A percentile compares a stretch with the other conserved stretches of the same genome.
These are phyloP conservation scores for Balamuthia mandrillaris DNA, from an alignment of 208 protist genomes.

Conservation along the genomic window DNA sequence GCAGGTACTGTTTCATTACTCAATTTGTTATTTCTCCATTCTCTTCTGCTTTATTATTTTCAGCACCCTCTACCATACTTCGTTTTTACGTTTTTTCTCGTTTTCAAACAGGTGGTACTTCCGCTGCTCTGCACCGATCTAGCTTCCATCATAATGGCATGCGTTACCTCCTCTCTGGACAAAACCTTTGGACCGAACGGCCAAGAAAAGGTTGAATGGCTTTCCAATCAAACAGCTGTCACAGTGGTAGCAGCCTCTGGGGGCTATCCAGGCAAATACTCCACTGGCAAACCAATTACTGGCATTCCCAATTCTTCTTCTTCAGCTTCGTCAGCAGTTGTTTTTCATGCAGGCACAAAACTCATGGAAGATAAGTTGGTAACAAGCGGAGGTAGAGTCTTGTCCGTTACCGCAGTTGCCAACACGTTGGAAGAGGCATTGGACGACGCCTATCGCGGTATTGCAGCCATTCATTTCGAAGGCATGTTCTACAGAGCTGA, in stretches of 20 bases:
- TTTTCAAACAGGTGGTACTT: constrained; percentile 43
- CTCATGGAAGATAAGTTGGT: constrained; percentile 27
- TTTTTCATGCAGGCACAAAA: constrained; percentile 72
- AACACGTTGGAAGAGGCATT: constrained; percentile 31
- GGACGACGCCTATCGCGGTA: constrained; percentile 21
- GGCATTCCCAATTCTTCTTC: constrained; percentile 5
- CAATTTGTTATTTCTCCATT: background rate
- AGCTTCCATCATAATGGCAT: constrained; percentile 31
- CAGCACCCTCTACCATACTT: background rate
- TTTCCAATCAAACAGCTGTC: constrained; percentile 19
- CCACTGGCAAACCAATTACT: constrained; percentile 46
- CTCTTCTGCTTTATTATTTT: too few species aligned
- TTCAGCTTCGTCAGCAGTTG: background rate
- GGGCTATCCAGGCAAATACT: constrained; percentile 67
- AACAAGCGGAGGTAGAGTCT: constrained; percentile 67
- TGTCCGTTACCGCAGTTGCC: constrained; percentile 54
- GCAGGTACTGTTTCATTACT: constrained; percentile 41
- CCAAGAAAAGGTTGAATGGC: constrained; percentile 40
- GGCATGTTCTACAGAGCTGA: constrained; percentile 43
- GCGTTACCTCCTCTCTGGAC: background rate
- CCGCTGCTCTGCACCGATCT: constrained; percentile 57
- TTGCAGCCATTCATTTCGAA: constrained; percentile 54
- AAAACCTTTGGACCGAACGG: constrained; percentile 60
- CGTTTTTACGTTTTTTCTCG: background rate
- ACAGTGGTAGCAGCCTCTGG: constrained; percentile 64